Evolutionary conservation across 495 filamentous ascomycete genomes (phyloP).

Genomic region (Penicillium daleae): DNA sequence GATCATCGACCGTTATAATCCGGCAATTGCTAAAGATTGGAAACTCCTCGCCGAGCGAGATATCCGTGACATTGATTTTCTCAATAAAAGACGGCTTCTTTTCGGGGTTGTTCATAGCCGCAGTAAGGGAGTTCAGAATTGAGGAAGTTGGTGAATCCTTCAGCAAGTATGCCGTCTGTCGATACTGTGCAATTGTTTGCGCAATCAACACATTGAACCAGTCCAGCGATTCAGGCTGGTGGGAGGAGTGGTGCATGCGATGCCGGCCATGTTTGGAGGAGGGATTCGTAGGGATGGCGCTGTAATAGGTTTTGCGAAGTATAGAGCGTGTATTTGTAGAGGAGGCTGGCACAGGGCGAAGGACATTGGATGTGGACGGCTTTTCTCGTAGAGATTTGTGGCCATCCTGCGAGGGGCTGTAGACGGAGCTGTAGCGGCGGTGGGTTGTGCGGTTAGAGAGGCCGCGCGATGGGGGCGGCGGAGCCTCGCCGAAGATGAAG

Average conservation of each 20-base stretch:
- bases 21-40: conserved; percentile 99
- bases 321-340: conserved; percentile 84
- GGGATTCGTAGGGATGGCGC: conserved; percentile 63
- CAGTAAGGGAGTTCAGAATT: conserved; percentile 90
- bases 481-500: conserved; percentile 97
- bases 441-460: conserved; percentile 67
- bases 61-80: conserved; percentile 90
- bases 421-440: conserved; percentile 64
- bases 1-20: conserved; percentile 68
- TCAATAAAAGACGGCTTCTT: conserved; percentile 89
- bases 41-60: conserved; percentile 93
- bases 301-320: conserved; percentile 96
- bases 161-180: conserved; percentile 79
- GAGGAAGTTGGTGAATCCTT: conserved; percentile 72
- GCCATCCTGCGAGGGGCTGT: conserved; percentile 41
- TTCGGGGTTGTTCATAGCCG: conserved; percentile 75
- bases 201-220: conserved; percentile 99
- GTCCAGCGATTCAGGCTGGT: conserved; percentile 97
- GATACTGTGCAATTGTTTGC: conserved; percentile 94
- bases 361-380: conserved; percentile 72
- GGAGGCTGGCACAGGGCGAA: conserved; percentile 61
- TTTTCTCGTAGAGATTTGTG: conserved; percentile 66
- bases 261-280: conserved; percentile 50
- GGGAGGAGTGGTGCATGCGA: conserved; percentile 63
- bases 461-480: conserved; percentile 77